These are phyloP conservation scores for Trichocladium antarcticum DNA, from an alignment of 495 filamentous ascomycete species.

Conservation along the genomic window DNA sequence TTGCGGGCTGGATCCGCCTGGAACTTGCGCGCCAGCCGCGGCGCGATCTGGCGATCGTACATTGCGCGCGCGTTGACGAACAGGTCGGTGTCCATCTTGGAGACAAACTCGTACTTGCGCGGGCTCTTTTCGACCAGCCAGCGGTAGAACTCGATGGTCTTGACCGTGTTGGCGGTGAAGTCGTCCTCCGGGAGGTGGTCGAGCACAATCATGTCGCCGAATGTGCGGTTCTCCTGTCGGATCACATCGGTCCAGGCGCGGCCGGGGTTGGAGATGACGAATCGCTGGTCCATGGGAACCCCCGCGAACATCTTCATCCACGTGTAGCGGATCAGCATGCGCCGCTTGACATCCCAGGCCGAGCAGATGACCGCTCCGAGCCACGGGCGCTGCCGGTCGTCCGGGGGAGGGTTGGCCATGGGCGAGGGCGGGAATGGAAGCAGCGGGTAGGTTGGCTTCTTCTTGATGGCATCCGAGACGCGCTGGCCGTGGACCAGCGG, in stretches of 20 bases:
- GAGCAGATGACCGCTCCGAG: conserved; percentile 6
- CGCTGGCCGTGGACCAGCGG: neutral
- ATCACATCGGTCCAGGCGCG: neutral
- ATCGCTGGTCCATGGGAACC: conserved; percentile 3
- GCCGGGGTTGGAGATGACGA: conserved; percentile 5
- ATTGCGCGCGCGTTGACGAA: neutral
- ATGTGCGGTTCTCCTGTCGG: conserved; percentile 1
- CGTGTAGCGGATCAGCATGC: conserved; percentile 6
- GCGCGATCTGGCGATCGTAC: neutral
- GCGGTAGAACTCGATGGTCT: neutral
- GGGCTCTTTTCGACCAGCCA: conserved; percentile 1
- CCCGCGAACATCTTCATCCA: conserved; percentile 4
- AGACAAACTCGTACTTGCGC: conserved; percentile 1
- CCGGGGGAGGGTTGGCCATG: neutral
- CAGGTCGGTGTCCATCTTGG: conserved; percentile 7
- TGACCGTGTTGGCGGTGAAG: conserved; percentile 3
- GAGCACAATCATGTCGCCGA: conserved; percentile 3
- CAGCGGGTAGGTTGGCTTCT: conserved; percentile 2
- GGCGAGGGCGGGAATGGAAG: neutral
- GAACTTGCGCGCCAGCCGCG: neutral
- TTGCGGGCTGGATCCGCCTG: no score
- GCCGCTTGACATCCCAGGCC: neutral
- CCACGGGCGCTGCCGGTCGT: conserved; percentile 1
- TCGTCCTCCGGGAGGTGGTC: conserved; percentile 5
- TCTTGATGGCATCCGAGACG: neutral